phyloP scores from a whole-genome alignment of 345 rosid species.

The Firmiana major region DNA sequence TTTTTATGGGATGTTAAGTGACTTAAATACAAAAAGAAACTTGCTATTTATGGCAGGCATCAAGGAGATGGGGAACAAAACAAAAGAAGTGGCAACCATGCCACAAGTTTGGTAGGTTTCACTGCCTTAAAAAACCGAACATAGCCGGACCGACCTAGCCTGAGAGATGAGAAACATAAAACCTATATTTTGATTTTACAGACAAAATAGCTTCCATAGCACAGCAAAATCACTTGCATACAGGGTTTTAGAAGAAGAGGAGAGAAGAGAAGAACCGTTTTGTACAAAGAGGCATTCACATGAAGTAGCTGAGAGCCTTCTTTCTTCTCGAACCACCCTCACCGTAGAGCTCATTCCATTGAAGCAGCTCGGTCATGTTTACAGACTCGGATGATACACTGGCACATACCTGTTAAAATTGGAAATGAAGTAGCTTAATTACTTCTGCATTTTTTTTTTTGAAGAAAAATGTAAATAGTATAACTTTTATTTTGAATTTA shows the following conservation, averaged over 20 bases:
- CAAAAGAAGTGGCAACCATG: slow-evolving; percentile 22
- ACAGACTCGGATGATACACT: slow-evolving; percentile 79
- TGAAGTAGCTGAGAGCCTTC: slow-evolving; percentile 77
- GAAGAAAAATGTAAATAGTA: background rate
- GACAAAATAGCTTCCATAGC: slow-evolving; percentile 33
- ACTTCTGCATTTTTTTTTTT: background rate
- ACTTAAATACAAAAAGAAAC: slow-evolving; percentile 17
- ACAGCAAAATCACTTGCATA: slow-evolving; percentile 29
- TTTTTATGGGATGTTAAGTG: slow-evolving; percentile 12
- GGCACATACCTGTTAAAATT: slow-evolving; percentile 58
- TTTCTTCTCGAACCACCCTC: slow-evolving; percentile 88
- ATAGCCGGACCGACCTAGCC: slow-evolving; percentile 21
- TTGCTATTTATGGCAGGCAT: slow-evolving; percentile 4
- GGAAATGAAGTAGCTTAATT: background rate
- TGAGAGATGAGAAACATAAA: slow-evolving; percentile 12
- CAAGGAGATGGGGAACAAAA: slow-evolving; percentile 9
- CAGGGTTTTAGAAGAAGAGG: slow-evolving; percentile 20
- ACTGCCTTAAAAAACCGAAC: slow-evolving; percentile 24
- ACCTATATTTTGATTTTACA: slow-evolving; percentile 38
- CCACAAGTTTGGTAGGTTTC: slow-evolving; percentile 20
- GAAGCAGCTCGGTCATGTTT: slow-evolving; percentile 73
- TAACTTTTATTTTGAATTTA: slow-evolving; percentile 23
- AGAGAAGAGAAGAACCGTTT: slow-evolving; percentile 23
- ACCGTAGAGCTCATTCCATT: slow-evolving; percentile 88
- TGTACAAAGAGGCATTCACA: slow-evolving; percentile 51